phyloP scores from a whole-genome alignment of 2,329 filamentous ascomycete genomes.

The Chrysoporthe austroafricana region DNA sequence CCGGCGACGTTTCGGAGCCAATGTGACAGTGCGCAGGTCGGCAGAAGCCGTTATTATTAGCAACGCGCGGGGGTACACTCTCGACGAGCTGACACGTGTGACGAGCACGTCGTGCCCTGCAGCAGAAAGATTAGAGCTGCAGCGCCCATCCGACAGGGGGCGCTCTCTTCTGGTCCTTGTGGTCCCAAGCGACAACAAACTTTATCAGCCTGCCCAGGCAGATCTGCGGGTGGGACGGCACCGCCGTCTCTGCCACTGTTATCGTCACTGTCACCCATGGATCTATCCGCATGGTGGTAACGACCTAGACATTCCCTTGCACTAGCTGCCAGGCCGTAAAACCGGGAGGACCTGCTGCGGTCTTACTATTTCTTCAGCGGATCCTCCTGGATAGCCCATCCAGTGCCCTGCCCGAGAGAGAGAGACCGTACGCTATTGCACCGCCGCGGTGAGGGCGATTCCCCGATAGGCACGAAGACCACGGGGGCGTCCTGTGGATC shows the following conservation, averaged over 20 bases:
- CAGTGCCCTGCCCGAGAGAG: not conserved
- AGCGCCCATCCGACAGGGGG: slow-evolving; percentile 10
- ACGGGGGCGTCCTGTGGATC: not conserved
- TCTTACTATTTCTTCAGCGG: not conserved
- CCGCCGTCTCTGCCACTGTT: slow-evolving; percentile 1
- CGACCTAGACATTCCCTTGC: not conserved
- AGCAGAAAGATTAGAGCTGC: slow-evolving; percentile 16
- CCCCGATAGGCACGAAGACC: slow-evolving; percentile 4
- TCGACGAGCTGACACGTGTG: slow-evolving; percentile 12
- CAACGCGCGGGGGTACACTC: not conserved
- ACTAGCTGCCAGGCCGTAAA: not conserved
- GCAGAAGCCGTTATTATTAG: not conserved
- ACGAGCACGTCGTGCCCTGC: slow-evolving; percentile 5
- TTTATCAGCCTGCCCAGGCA: not conserved
- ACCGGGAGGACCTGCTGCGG: not conserved
- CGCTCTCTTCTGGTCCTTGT: not conserved
- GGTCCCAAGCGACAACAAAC: not conserved
- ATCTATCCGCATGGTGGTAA: slow-evolving; percentile 3
- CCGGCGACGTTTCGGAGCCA: slow-evolving; percentile 14
- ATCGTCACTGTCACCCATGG: slow-evolving; percentile 9
- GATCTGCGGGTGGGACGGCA: not conserved
- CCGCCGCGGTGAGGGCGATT: not conserved
- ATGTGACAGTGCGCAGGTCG: not conserved
- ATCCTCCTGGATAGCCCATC: not conserved
- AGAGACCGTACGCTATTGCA: not conserved